Evolutionary conservation across 1,284 basidiomycete species (phyloP), one percentile per base, ranked within the genome.

Genomic region (Fistulinella cinereoalba): DNA sequence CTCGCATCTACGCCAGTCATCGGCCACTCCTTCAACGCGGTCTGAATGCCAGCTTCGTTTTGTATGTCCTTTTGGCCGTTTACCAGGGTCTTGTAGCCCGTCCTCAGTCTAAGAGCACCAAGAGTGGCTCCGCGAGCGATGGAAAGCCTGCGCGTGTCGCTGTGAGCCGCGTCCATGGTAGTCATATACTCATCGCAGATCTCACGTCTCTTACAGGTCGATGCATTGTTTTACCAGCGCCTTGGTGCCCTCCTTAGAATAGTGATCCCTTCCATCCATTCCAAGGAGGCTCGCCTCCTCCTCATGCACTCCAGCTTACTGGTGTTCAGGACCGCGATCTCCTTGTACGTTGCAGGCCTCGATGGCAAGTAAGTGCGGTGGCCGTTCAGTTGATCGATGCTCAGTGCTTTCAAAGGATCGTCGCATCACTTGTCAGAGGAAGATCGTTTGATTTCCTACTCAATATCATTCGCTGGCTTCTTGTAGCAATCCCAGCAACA

Each of bases 301-400:
- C 61, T 81, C 4, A 68, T 88, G 0, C 94, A 98, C 67, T 93
- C 92, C 0, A 81, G 79, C 54, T 97, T 98, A 71, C 79, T 98
- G 41, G 79, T 98, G 2, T 70, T 92, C 33, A 73, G 96, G 37
- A 97, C 96, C 0, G 79, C 92, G 2, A 75, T 97, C 28, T 92
- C 89, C 57, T 81, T 97, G 3, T 79, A 84, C 5, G 95, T 97
- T 1, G 96, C 95, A 0, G 79, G 82, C 38, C 75, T 99, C 10
- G 95, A 99, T 62, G 95, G 96, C 10, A 73, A 82, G 32, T 92
- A 98, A 56, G 95, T 97, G 8, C 72, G 92, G 46, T 89, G 96
- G 66, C 74, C 97, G 46, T 93, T 91, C 39, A 91, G 86, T 25
- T 93, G 92, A 0, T n/a, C n/a, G 85, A 97, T 61, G 88, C 83